These are phyloP conservation scores for Plasmodium berghei DNA, from an alignment of 169 alveolate species.

Conservation along the genomic window DNA sequence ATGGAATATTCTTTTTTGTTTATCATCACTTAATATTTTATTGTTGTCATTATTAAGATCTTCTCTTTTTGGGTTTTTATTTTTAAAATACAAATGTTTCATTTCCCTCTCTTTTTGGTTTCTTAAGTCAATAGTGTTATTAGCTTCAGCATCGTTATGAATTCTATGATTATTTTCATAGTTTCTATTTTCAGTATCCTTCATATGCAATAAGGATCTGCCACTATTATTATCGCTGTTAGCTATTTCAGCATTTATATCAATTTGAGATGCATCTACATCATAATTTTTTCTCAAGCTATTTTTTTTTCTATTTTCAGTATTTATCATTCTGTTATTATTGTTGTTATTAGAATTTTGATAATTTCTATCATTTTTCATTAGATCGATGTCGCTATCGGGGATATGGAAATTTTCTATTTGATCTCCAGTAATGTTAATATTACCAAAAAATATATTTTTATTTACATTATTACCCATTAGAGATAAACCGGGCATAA, in stretches of 20 bases:
- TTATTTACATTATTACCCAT: conserved; percentile 34
- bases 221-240: not conserved
- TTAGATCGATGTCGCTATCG: conserved; percentile 11
- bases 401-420: conserved; percentile 46
- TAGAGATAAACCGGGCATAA: conserved; percentile 63
- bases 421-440: conserved; percentile 62
- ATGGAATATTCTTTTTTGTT: conserved; percentile 9
- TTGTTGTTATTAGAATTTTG: conserved; percentile 8
- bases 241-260: not conserved
- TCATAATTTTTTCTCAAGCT: conserved; percentile 49
- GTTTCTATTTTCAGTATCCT: conserved; percentile 7
- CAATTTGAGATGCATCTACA: conserved; percentile 19
- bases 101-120: conserved; percentile 53
- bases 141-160: not conserved
- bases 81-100: conserved; percentile 46
- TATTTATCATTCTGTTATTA: conserved; percentile 21
- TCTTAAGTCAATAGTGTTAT: conserved; percentile 27
- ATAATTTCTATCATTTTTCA: conserved; percentile 12
- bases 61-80: conserved; percentile 48
- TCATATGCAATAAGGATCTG: conserved; percentile 1
- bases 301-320: conserved; percentile 28
- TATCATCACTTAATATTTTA: conserved; percentile 46
- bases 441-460: conserved; percentile 71
- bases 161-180: not conserved
- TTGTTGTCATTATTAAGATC: conserved; percentile 10